phyloP scores from a whole-genome alignment of 2,329 filamentous ascomycete genomes.

The Alternaria triticina region DNA sequence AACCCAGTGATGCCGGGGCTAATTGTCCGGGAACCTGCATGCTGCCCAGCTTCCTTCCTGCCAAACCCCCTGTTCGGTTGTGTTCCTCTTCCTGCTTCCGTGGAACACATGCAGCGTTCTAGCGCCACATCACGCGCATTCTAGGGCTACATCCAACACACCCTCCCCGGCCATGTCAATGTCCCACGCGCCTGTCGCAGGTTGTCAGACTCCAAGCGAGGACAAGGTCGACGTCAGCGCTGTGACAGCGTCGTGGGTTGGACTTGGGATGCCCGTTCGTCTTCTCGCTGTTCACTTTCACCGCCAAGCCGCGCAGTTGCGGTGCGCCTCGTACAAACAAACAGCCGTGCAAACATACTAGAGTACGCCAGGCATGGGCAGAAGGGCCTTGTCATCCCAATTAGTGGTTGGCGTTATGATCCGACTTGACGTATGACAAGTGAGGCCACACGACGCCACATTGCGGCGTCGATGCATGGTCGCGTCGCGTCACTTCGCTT shows the following conservation, averaged over 20 bases:
- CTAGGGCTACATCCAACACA: neutral
- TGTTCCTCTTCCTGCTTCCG: neutral
- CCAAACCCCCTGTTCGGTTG: neutral
- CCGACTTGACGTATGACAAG: neutral
- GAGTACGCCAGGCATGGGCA: neutral
- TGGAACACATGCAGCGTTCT: neutral
- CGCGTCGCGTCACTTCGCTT: neutral
- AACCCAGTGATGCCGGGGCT: neutral
- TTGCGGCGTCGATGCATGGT: neutral
- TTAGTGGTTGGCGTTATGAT: neutral
- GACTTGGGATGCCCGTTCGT: neutral
- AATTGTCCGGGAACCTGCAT: slow-evolving; percentile 1
- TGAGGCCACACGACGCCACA: neutral
- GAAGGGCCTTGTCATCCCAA: neutral
- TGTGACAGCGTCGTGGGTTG: neutral
- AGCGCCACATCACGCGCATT: slow-evolving; percentile 4
- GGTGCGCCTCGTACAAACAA: neutral
- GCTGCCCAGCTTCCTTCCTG: neutral
- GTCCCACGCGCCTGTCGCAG: neutral
- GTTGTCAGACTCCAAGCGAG: neutral
- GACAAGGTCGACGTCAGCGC: neutral
- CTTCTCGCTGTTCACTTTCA: neutral
- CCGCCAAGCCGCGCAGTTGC: neutral
- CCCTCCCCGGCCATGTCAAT: neutral
- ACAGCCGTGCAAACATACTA: neutral